Evolutionary conservation across 2,329 filamentous ascomycete species (phyloP).

Genomic region (Alternaria postmessia): DNA sequence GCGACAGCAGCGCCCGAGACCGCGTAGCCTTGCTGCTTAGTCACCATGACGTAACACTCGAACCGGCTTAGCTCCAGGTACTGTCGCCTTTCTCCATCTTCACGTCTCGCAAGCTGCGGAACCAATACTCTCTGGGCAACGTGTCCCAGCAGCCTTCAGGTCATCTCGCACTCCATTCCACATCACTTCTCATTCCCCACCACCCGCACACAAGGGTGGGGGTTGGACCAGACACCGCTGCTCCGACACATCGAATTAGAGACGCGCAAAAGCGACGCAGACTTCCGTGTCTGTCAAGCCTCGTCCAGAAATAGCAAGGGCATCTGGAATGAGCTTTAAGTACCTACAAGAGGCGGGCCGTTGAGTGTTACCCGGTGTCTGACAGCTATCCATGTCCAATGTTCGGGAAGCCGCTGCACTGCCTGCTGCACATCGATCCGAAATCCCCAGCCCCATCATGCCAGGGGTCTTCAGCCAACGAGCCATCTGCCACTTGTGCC

Average conservation of each 20-base stretch:
- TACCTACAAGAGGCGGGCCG: slow-evolving; percentile 18
- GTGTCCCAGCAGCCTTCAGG: slow-evolving; percentile 12
- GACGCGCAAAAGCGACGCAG: neutral
- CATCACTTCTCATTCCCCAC: neutral
- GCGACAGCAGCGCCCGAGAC: slow-evolving; percentile 9
- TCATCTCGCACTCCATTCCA: neutral
- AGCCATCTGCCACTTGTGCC: slow-evolving; percentile 1
- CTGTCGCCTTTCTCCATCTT: slow-evolving; percentile 11
- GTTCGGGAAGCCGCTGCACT: slow-evolving; percentile 18
- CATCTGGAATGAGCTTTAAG: slow-evolving; percentile 15
- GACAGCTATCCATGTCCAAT: slow-evolving; percentile 18
- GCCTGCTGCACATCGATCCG: slow-evolving; percentile 17
- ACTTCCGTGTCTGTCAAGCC: neutral
- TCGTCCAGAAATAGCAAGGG: slow-evolving; percentile 1
- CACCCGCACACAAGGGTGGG: neutral
- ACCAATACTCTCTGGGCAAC: slow-evolving; percentile 17
- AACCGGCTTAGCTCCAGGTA: slow-evolving; percentile 15
- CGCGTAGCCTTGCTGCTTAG: slow-evolving; percentile 23
- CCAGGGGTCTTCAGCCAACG: neutral
- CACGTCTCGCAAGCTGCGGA: slow-evolving; percentile 15
- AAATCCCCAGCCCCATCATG: slow-evolving; percentile 11
- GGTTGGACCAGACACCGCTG: neutral
- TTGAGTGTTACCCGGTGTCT: slow-evolving; percentile 18
- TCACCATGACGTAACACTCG: slow-evolving; percentile 25
- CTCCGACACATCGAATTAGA: slow-evolving; percentile 5